These are phyloP conservation scores for Taphrina deformans DNA, from an alignment of 1,139 yeast genomes.

Conservation along the genomic window DNA sequence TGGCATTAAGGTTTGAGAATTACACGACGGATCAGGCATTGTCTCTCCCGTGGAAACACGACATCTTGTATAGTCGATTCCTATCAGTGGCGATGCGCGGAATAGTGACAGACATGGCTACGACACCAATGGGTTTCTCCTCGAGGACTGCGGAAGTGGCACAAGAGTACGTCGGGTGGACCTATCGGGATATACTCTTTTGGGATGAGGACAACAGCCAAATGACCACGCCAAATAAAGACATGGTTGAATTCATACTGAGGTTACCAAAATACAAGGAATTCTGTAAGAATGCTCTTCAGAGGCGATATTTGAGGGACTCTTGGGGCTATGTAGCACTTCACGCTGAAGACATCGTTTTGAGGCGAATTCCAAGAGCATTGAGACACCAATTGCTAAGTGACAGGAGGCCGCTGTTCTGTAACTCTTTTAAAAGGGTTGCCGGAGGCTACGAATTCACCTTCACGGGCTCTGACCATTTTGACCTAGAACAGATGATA, in stretches of 20 bases:
- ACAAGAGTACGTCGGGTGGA: neutral
- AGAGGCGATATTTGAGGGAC: neutral
- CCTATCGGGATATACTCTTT: slow-evolving; percentile 5
- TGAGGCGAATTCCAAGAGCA: neutral
- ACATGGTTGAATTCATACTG: neutral
- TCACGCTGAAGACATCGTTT: neutral
- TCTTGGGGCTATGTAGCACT: neutral
- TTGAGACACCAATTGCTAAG: neutral
- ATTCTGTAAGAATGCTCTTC: neutral
- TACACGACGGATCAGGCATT: slow-evolving; percentile 1
- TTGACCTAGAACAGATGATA: neutral
- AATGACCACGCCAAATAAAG: neutral
- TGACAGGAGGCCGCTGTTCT: neutral
- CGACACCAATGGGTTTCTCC: neutral
- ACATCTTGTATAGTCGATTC: neutral
- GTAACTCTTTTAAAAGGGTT: neutral
- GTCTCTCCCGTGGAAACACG: slow-evolving; percentile 3
- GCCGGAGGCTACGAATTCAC: neutral
- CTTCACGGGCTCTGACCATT: neutral
- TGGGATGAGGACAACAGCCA: neutral
- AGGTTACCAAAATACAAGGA: neutral
- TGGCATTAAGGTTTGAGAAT: neutral
- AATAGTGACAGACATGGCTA: neutral
- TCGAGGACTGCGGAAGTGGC: neutral
- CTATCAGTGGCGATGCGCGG: neutral